Evolutionary conservation across 768 basidiomycete genomes (phyloP).

Genomic region (Hygrophorus russula): DNA sequence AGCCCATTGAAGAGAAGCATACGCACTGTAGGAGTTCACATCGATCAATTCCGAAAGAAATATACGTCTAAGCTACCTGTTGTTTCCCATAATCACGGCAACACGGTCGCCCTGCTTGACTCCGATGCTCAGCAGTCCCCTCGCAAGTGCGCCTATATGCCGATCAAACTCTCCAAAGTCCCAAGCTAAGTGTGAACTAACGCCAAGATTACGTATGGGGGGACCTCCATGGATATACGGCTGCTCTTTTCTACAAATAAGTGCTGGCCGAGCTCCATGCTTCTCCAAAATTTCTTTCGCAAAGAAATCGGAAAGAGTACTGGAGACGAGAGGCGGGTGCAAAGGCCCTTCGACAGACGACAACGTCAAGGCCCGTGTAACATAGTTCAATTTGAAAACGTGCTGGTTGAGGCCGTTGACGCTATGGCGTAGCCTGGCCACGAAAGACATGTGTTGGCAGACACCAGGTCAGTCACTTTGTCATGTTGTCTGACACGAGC

Average conservation of each 20-base stretch:
- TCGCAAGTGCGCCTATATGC: constrained; percentile 55
- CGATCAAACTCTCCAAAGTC: constrained; percentile 58
- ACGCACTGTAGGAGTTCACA: constrained; percentile 35
- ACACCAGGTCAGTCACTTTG: too few relatives aligned
- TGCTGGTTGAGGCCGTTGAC: too few relatives aligned
- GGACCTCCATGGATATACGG: constrained; percentile 55
- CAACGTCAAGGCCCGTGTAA: neutral
- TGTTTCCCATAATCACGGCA: constrained; percentile 78
- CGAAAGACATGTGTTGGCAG: too few relatives aligned
- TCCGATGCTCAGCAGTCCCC: constrained; percentile 59
- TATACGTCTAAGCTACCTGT: constrained; percentile 39
- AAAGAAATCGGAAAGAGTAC: constrained; percentile 58
- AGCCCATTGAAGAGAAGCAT: constrained; percentile 78
- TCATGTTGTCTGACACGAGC: too few relatives aligned
- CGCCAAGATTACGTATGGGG: constrained; percentile 34
- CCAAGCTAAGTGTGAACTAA: constrained; percentile 54
- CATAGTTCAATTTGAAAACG: too few relatives aligned
- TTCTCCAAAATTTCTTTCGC: constrained; percentile 38
- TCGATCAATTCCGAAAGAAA: neutral
- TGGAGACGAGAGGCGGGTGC: constrained; percentile 40
- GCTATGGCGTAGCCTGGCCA: too few relatives aligned
- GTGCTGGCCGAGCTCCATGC: constrained; percentile 41
- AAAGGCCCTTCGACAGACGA: constrained; percentile 49
- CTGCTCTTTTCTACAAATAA: constrained; percentile 52
- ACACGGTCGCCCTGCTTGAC: constrained; percentile 69